Evolutionary conservation across 352 stramenopile genomes (phyloP).

Genomic region (Phytophthora quininea): DNA sequence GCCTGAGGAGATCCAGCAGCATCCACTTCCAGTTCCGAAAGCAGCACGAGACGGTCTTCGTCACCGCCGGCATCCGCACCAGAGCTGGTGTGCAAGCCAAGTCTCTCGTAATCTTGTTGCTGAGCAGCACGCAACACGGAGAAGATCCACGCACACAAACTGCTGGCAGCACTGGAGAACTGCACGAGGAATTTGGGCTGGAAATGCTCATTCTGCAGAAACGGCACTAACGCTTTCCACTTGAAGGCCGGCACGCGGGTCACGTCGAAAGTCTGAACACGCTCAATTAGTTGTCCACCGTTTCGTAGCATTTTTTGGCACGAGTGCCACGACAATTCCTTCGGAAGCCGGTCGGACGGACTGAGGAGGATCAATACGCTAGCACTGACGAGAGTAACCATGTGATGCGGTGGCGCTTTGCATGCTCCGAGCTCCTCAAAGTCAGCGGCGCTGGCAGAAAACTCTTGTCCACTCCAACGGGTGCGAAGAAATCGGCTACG

Average conservation of each 20-base stretch:
- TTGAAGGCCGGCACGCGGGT: slow-evolving; percentile 62
- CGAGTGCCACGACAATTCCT: slow-evolving; percentile 73
- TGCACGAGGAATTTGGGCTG: slow-evolving; percentile 63
- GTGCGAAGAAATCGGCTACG: slow-evolving; percentile 17
- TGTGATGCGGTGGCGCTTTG: slow-evolving; percentile 56
- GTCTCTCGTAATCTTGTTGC: slow-evolving; percentile 37
- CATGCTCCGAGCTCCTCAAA: slow-evolving; percentile 55
- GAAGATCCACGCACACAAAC: slow-evolving; percentile 74
- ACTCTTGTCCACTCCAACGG: slow-evolving; percentile 47
- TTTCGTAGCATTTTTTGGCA: slow-evolving; percentile 67
- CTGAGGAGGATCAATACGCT: slow-evolving; percentile 78
- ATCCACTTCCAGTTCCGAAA: slow-evolving; percentile 66
- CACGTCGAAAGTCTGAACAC: slow-evolving; percentile 48
- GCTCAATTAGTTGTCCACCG: slow-evolving; percentile 55
- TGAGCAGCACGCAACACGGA: slow-evolving; percentile 43
- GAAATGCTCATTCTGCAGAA: slow-evolving; percentile 78
- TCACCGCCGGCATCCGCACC: slow-evolving; percentile 28
- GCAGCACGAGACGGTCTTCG: slow-evolving; percentile 54
- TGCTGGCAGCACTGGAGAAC: slow-evolving; percentile 54
- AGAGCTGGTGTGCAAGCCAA: slow-evolving; percentile 23
- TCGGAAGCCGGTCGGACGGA: slow-evolving; percentile 68
- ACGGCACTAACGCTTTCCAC: slow-evolving; percentile 73
- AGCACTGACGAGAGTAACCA: slow-evolving; percentile 61
- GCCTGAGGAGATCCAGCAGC: slow-evolving; percentile 34
- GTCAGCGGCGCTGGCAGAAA: slow-evolving; percentile 45